Conservation (phyloP, 225 moss, liverwort and hornwort species). For the Thuidium tamariscinum region DNA sequence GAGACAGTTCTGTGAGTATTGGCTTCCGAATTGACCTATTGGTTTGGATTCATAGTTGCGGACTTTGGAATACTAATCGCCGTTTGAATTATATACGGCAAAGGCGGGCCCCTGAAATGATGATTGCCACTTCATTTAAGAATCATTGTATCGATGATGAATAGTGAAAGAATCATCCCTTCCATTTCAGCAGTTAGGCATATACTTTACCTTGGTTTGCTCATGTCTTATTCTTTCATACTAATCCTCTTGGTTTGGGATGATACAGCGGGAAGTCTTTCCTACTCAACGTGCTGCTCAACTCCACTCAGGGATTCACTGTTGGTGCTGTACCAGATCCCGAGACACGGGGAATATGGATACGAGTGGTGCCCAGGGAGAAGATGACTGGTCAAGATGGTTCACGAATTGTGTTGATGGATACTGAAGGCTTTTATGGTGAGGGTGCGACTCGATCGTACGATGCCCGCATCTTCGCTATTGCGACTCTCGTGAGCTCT, state of each 20-base stretch:
- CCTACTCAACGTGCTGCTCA: slow-evolving; percentile 80
- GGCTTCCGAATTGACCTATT: neutral
- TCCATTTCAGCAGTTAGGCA: neutral
- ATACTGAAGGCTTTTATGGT: slow-evolving; percentile 97
- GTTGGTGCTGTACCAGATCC: slow-evolving; percentile 93
- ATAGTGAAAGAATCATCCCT: neutral
- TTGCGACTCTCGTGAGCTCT: slow-evolving; percentile 87
- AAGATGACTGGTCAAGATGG: slow-evolving; percentile 56
- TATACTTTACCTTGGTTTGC: neutral
- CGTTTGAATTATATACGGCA: neutral
- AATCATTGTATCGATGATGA: neutral
- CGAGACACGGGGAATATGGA: slow-evolving; percentile 91
- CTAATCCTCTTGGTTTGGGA: neutral
- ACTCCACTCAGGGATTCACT: slow-evolving; percentile 77
- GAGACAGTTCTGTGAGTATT: neutral
- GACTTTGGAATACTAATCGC: neutral
- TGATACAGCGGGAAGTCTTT: slow-evolving; percentile 77
- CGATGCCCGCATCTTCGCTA: slow-evolving; percentile 86
- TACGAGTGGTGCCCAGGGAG: slow-evolving; percentile 67
- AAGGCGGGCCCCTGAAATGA: neutral
- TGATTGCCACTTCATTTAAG: neutral
- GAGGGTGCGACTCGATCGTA: slow-evolving; percentile 90
- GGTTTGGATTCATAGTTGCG: neutral
- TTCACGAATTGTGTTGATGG: slow-evolving; percentile 65
- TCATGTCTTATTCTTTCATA: neutral